These are phyloP conservation scores for Collybiopsis luxurians DNA, from an alignment of 768 basidiomycete species.

Conservation along the genomic window DNA sequence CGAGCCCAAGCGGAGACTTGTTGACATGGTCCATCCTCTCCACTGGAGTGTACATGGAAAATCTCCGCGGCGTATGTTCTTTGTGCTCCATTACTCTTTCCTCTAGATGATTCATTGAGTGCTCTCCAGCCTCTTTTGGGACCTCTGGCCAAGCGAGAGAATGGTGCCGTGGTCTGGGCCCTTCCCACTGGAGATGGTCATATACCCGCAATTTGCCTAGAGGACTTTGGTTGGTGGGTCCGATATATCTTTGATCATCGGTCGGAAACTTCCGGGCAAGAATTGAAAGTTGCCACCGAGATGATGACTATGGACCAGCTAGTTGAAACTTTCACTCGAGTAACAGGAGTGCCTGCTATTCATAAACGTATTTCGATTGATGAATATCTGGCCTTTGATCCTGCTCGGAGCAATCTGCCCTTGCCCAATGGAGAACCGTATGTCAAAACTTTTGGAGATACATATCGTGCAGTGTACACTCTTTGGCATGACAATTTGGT, in stretches of 20 bases:
- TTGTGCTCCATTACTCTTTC: not conserved
- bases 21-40: conserved; percentile 34
- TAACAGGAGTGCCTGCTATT: conserved; percentile 31
- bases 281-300: conserved; percentile 35
- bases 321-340: conserved; percentile 32
- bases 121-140: conserved; percentile 23
- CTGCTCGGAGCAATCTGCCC: conserved; percentile 21
- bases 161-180: conserved; percentile 39
- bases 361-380: conserved; percentile 28
- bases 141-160: conserved; percentile 31
- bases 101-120: not conserved
- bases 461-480: conserved; percentile 44
- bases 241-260: conserved; percentile 36
- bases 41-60: conserved; percentile 39
- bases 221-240: conserved; percentile 38
- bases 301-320: conserved; percentile 34
- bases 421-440: conserved; percentile 19
- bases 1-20: conserved; percentile 23
- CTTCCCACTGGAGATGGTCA: conserved; percentile 32
- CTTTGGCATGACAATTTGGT: conserved; percentile 42
- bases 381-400: conserved; percentile 30
- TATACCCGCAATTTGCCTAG: conserved; percentile 36
- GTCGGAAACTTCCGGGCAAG: conserved; percentile 30
- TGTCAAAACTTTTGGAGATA: conserved; percentile 32
- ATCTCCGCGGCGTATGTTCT: conserved; percentile 28